Evolutionary conservation across 352 stramenopile genomes (phyloP), one percentile per base, ranked within the genome.

Genomic region (Globisporangium carolinianum): DNA sequence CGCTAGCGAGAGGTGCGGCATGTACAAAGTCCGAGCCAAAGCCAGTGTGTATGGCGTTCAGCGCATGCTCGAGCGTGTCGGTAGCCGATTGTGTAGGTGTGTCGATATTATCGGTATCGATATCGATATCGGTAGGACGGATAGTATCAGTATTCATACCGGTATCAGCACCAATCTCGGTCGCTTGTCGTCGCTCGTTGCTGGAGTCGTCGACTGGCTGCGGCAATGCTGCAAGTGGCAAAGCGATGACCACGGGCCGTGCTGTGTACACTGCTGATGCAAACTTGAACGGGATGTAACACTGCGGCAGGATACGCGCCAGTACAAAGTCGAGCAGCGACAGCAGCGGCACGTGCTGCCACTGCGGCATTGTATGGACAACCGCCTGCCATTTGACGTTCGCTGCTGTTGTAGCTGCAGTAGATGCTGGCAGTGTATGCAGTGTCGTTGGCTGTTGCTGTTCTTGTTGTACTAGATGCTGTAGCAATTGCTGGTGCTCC

Each of bases 271-370:
- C 71, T 15, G 73, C 72, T 5, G 73, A 75, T 49, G 73, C 71
- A 61, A 79, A 83, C 50, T 83, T 83, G 55, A 83, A 83, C 10
- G 69, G 69, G 56, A 83, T 80, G 55, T 80, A 83, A 52, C 73
- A 79, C 65, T 83, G 71, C n/a, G 73, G 71, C 10, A 83, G 51
- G 18, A 83, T 54, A 36, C 73, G 69, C n/a, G 61, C 62, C 8
- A 75, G 63, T 60, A 83, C 74, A 61, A 83, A 83, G 62, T 78
- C 69, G 35, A 80, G 71, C 36, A 80, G 76, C 18, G 73, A 71
- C 5, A 83, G 65, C 41, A 83, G 55, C 36, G 71, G 63, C 49
- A 79, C 62, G 53, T 83, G 73, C 41, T 83, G 73, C 68, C 64
- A 76, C 55, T 83, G 73, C 0, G 71, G 71, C 3, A 71, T 78